phyloP scores from a whole-genome alignment of 208 protist species.

The Tetramitus jugosus region DNA sequence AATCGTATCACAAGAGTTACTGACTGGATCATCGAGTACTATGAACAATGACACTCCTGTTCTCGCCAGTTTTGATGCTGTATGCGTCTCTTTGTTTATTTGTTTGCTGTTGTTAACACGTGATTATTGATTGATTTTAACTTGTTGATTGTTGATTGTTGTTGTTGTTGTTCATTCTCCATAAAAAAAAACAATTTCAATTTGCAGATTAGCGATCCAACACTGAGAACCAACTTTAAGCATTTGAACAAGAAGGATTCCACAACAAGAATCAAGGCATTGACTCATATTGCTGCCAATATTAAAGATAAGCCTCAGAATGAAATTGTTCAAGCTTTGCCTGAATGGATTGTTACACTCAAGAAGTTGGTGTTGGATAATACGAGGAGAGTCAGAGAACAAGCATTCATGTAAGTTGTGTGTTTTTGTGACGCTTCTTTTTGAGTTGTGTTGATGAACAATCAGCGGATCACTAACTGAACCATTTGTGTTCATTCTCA shows the following conservation, averaged over 20 bases:
- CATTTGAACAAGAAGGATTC: slow-evolving; percentile 20
- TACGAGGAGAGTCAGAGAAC: background rate
- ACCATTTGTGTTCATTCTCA: background rate
- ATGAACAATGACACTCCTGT: no score
- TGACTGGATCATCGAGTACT: no score
- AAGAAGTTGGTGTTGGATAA: background rate
- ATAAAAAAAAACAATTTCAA: background rate
- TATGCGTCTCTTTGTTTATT: no score
- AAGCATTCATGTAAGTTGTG: background rate
- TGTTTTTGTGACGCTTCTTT: no score
- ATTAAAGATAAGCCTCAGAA: background rate
- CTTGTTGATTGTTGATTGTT: no score
- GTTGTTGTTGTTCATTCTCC: no score
- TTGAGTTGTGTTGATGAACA: no score
- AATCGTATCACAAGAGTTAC: no score
- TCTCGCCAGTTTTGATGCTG: background rate
- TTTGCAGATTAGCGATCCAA: background rate
- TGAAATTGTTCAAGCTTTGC: background rate
- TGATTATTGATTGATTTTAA: no score
- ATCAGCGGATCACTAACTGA: no score
- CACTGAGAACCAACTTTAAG: background rate
- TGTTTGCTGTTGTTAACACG: no score
- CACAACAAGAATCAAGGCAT: background rate
- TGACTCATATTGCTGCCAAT: background rate
- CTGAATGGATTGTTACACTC: background rate